Percentiles rank a stretch among this genome's conserved stretches.
These are phyloP conservation scores for Magnaporthales sp. DNA, from an alignment of 2,329 filamentous ascomycete species.

Conservation along the genomic window DNA sequence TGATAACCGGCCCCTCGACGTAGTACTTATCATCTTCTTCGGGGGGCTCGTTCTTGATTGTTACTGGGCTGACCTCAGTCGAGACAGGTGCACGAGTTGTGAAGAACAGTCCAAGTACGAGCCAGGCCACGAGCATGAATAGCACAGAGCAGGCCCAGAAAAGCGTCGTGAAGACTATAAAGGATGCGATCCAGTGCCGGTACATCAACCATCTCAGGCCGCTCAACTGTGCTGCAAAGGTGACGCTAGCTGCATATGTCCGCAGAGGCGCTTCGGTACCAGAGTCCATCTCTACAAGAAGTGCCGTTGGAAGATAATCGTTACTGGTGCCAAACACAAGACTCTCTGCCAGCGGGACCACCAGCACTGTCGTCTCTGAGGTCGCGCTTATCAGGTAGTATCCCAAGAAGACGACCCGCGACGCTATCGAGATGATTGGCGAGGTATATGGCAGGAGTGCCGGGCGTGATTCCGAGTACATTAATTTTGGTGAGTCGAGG, in stretches of 20 bases:
- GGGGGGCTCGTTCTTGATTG: conserved; percentile 1
- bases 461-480: conserved; percentile 58
- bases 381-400: conserved; percentile 61
- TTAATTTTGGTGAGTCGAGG: conserved; percentile 29
- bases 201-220: conserved; percentile 85
- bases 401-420: conserved; percentile 54
- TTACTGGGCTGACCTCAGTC: background rate
- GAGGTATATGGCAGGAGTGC: conserved; percentile 75
- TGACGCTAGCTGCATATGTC: conserved; percentile 62
- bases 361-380: conserved; percentile 54
- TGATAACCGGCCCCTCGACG: background rate
- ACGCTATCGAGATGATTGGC: conserved; percentile 53
- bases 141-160: conserved; percentile 75
- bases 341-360: conserved; percentile 64
- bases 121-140: conserved; percentile 59
- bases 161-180: conserved; percentile 54
- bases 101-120: conserved; percentile 31
- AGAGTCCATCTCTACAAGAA: conserved; percentile 59
- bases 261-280: conserved; percentile 47
- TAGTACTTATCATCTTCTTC: background rate
- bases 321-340: conserved; percentile 47
- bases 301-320: conserved; percentile 29
- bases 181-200: conserved; percentile 63
- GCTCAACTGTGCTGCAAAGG: conserved; percentile 64
- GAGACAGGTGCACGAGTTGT: background rate